These are phyloP conservation scores for Globisporangium lucens DNA, from an alignment of 352 stramenopile species.

Conservation along the genomic window DNA sequence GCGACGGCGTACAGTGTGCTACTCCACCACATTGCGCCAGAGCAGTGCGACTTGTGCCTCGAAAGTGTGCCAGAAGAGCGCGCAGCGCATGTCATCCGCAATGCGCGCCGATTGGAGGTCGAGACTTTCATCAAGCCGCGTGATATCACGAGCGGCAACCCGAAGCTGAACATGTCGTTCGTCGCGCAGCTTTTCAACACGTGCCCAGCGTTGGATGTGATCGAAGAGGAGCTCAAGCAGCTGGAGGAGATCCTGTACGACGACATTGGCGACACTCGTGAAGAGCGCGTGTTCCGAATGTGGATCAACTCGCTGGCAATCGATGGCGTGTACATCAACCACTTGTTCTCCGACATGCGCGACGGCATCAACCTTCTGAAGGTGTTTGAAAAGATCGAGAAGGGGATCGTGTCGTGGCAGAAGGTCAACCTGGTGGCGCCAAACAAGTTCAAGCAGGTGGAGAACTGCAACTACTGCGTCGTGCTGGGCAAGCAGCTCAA, in stretches of 20 bases:
- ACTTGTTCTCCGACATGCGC: constrained; percentile 88
- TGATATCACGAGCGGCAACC: constrained; percentile 91
- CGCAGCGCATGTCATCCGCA: constrained; percentile 79
- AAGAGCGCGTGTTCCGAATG: constrained; percentile 89
- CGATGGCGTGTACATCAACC: constrained; percentile 86
- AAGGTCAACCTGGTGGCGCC: constrained; percentile 86
- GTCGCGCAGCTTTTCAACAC: constrained; percentile 92
- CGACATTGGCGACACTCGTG: constrained; percentile 80
- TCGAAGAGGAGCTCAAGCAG: constrained; percentile 84
- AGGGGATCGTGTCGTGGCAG: constrained; percentile 85
- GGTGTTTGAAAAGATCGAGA: constrained; percentile 88
- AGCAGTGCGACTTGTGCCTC: constrained; percentile 62
- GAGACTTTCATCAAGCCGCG: constrained; percentile 91
- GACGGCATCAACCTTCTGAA: constrained; percentile 90
- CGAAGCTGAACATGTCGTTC: constrained; percentile 91
- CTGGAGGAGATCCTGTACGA: constrained; percentile 88
- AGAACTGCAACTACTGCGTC: constrained; percentile 90
- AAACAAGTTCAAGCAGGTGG: constrained; percentile 90
- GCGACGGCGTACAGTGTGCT: constrained; percentile 85
- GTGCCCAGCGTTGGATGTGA: constrained; percentile 77
- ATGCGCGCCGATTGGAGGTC: constrained; percentile 77
- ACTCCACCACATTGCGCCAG: constrained; percentile 83
- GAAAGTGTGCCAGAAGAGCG: constrained; percentile 58
- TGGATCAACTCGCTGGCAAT: constrained; percentile 93
- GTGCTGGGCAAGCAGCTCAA: constrained; percentile 86